Percentiles rank a stretch among this genome's conserved stretches.
Conservation (phyloP, 768 basidiomycete genomes). For the Coprinopsis strossmayeri region DNA sequence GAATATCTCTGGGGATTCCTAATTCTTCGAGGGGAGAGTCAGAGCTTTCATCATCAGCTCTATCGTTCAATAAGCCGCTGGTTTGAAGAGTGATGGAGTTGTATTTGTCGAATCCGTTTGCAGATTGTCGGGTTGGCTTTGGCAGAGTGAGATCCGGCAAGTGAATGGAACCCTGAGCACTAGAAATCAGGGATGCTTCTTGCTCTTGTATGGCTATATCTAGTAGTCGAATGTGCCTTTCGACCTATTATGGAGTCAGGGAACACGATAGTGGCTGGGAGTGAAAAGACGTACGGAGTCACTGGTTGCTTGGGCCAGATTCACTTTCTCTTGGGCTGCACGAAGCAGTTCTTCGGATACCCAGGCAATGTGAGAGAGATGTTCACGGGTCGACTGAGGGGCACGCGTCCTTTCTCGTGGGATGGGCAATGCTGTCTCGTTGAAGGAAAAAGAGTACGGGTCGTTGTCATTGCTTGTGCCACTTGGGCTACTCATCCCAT, state of each 20-base stretch:
- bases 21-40: slow-evolving; percentile 7
- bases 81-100: slow-evolving; percentile 12
- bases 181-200: slow-evolving; percentile 33
- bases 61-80: slow-evolving; percentile 36
- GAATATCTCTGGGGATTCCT: slow-evolving; percentile 4
- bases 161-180: slow-evolving; percentile 37
- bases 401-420: slow-evolving; percentile 16
- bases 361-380: slow-evolving; percentile 54
- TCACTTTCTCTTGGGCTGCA: slow-evolving; percentile 72
- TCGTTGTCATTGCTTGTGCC: not conserved
- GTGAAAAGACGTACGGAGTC: slow-evolving; percentile 48
- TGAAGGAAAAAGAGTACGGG: not conserved
- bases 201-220: slow-evolving; percentile 57
- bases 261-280: not conserved
- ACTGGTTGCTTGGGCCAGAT: slow-evolving; percentile 61
- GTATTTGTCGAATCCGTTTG: slow-evolving; percentile 6
- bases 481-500: too few species aligned
- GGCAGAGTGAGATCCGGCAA: slow-evolving; percentile 60
- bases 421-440: slow-evolving; percentile 13
- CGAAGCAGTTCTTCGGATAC: slow-evolving; percentile 54
- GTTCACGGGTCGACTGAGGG: slow-evolving; percentile 35
- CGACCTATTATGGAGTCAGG: not conserved
- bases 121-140: slow-evolving; percentile 36
- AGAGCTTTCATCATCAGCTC: slow-evolving; percentile 24
- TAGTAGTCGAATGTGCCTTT: slow-evolving; percentile 63